Percentiles rank a stretch among this genome's conserved stretches.
These are phyloP conservation scores for Metschnikowia amazonensis DNA, from an alignment of 805 yeast genomes.

Conservation along the genomic window DNA sequence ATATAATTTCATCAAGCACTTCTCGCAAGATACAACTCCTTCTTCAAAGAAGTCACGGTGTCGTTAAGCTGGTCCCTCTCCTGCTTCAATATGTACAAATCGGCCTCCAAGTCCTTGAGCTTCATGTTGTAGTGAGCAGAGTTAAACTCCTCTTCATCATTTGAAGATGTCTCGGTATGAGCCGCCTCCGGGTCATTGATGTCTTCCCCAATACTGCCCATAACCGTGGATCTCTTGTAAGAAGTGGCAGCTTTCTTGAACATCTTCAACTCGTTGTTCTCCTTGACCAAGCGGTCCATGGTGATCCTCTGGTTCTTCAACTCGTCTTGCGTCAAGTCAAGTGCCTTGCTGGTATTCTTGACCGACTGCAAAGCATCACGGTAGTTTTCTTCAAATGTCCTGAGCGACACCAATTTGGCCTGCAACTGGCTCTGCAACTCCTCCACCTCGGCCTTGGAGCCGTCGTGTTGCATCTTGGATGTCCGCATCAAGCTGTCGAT, in stretches of 20 bases:
- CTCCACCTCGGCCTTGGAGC: slow-evolving; percentile 33
- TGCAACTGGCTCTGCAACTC: slow-evolving; percentile 29
- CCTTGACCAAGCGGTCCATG: slow-evolving; percentile 54
- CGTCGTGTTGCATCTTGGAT: slow-evolving; percentile 40
- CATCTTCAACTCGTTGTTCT: slow-evolving; percentile 65
- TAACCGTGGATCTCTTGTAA: slow-evolving; percentile 11
- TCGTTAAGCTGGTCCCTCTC: slow-evolving; percentile 78
- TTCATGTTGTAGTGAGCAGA: slow-evolving; percentile 67
- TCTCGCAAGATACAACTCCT: slow-evolving; percentile 41
- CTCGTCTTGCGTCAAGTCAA: slow-evolving; percentile 71
- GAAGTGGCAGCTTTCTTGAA: slow-evolving; percentile 43
- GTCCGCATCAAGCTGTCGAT: slow-evolving; percentile 51
- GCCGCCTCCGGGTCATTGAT: slow-evolving; percentile 7
- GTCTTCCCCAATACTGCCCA: slow-evolving; percentile 20
- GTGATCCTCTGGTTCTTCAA: slow-evolving; percentile 54
- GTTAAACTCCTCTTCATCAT: slow-evolving; percentile 28
- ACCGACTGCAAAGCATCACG: slow-evolving; percentile 68
- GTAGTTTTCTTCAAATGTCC: slow-evolving; percentile 58
- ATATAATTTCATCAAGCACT: neutral
- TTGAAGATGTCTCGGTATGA: neutral
- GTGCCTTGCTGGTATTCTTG: slow-evolving; percentile 70
- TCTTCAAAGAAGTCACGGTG: slow-evolving; percentile 54
- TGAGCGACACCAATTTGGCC: slow-evolving; percentile 28
- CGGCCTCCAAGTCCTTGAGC: slow-evolving; percentile 80
- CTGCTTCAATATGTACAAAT: slow-evolving; percentile 71